A percentile compares a stretch with the other conserved stretches of the same genome.
Conservation (phyloP, 108 stramenopile species). For the Skeletonema grethae region DNA sequence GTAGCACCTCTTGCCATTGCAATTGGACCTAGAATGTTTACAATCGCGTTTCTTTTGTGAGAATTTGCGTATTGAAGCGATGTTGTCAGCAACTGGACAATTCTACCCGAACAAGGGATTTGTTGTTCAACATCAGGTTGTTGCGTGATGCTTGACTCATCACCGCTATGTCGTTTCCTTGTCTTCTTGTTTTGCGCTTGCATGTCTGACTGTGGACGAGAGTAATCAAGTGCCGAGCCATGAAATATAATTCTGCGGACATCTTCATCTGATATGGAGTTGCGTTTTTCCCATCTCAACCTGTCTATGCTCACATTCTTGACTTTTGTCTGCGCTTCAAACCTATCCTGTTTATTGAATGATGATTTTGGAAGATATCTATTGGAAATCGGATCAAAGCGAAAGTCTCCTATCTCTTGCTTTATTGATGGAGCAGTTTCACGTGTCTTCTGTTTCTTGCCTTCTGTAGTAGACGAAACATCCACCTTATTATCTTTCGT, state of each 20-base stretch:
- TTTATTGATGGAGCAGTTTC: background rate
- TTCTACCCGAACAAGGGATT: background rate
- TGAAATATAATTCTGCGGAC: background rate
- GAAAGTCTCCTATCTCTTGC: slow-evolving; percentile 17
- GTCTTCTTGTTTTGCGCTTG: no score
- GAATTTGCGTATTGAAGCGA: background rate
- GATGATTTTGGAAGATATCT: slow-evolving; percentile 40
- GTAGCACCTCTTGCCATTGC: background rate
- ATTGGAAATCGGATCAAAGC: slow-evolving; percentile 30
- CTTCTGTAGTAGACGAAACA: background rate
- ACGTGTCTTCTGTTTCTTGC: no score
- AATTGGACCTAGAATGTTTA: background rate
- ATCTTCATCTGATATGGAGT: background rate
- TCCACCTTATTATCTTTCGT: background rate
- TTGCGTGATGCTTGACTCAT: background rate
- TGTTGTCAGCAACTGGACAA: background rate
- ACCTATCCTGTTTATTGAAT: background rate
- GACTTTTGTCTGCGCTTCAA: background rate
- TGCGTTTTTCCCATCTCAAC: background rate
- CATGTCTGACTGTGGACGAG: no score
- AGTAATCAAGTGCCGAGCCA: background rate
- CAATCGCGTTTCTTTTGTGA: background rate
- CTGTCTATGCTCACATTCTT: background rate
- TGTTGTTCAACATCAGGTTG: background rate
- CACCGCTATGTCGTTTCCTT: no score